Evolutionary conservation across 2,329 filamentous ascomycete genomes (phyloP).

Genomic region (Penicillium expansum): DNA sequence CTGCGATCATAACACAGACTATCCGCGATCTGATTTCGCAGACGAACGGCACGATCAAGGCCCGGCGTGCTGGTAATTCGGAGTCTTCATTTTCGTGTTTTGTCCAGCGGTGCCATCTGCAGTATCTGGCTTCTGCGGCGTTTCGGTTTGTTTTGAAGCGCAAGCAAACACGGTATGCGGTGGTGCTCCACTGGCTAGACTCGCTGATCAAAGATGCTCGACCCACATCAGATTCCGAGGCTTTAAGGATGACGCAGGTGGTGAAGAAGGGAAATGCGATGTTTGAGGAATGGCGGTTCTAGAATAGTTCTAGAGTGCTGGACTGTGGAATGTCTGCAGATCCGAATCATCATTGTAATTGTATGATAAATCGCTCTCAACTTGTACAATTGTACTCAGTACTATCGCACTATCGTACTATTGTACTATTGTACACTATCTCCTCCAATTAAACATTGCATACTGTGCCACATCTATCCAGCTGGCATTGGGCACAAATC

Average conservation of each 20-base stretch:
- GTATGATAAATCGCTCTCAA: neutral
- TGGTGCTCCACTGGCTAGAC: conserved; percentile 67
- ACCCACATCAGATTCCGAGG: conserved; percentile 35
- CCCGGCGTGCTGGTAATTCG: conserved; percentile 30
- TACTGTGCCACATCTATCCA: neutral
- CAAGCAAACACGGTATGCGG: conserved; percentile 68
- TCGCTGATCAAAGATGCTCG: conserved; percentile 45
- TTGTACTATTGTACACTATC: neutral
- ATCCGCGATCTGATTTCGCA: conserved; percentile 65
- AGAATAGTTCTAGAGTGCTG: neutral
- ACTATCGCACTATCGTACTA: too few relatives aligned
- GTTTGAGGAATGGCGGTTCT: conserved; percentile 40
- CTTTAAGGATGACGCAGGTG: conserved; percentile 33
- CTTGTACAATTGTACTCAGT: neutral
- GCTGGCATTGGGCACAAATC: conserved; percentile 10
- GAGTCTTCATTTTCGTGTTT: conserved; percentile 51
- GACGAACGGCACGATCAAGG: conserved; percentile 62
- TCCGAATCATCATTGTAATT: neutral
- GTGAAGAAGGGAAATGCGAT: conserved; percentile 33
- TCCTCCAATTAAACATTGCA: neutral
- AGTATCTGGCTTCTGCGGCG: conserved; percentile 66
- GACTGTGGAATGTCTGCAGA: neutral
- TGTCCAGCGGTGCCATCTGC: conserved; percentile 59
- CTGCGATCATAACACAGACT: conserved; percentile 61
- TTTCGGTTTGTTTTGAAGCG: conserved; percentile 65